These are phyloP conservation scores for Cystobasidium pallidum DNA, from an alignment of 1,284 basidiomycete genomes.

Conservation along the genomic window DNA sequence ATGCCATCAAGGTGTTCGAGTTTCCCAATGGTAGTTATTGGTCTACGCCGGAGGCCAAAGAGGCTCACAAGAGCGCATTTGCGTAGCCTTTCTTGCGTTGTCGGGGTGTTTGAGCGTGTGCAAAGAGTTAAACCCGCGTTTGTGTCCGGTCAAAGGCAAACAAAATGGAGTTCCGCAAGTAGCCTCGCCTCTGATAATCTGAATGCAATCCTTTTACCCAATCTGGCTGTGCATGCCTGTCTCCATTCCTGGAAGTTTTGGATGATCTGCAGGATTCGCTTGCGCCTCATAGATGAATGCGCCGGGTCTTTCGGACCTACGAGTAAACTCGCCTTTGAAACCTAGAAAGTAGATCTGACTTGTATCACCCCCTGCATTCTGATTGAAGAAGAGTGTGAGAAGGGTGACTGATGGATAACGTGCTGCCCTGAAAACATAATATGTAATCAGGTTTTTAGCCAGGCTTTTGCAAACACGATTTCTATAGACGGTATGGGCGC, in stretches of 20 bases:
- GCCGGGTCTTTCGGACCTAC: slow-evolving; percentile 48
- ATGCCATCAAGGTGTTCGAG: slow-evolving; percentile 23
- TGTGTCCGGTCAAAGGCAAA: too few relatives aligned
- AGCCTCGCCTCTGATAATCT: too few relatives aligned
- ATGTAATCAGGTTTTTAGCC: too few relatives aligned
- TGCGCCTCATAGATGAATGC: slow-evolving; percentile 52
- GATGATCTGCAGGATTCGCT: slow-evolving; percentile 53
- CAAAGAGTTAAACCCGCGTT: too few relatives aligned
- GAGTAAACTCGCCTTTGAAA: slow-evolving; percentile 52
- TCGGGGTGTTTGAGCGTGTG: not conserved
- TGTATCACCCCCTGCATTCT: slow-evolving; percentile 52
- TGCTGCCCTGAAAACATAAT: slow-evolving; percentile 48
- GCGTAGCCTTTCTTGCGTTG: slow-evolving; percentile 10
- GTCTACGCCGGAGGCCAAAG: slow-evolving; percentile 34
- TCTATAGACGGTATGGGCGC: not conserved
- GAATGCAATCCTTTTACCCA: slow-evolving; percentile 21
- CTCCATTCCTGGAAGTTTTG: slow-evolving; percentile 50
- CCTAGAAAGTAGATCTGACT: slow-evolving; percentile 52
- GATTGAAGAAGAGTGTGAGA: slow-evolving; percentile 54
- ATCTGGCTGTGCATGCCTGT: slow-evolving; percentile 41
- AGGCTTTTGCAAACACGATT: too few relatives aligned
- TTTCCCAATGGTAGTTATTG: slow-evolving; percentile 41
- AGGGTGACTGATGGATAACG: slow-evolving; percentile 49
- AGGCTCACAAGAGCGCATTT: slow-evolving; percentile 37
- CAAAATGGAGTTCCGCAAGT: too few relatives aligned